A percentile compares a stretch with the other conserved stretches of the same genome.
Evolutionary conservation across 2,329 filamentous ascomycete species (phyloP).

Genomic region (Phialophora macrospora): DNA sequence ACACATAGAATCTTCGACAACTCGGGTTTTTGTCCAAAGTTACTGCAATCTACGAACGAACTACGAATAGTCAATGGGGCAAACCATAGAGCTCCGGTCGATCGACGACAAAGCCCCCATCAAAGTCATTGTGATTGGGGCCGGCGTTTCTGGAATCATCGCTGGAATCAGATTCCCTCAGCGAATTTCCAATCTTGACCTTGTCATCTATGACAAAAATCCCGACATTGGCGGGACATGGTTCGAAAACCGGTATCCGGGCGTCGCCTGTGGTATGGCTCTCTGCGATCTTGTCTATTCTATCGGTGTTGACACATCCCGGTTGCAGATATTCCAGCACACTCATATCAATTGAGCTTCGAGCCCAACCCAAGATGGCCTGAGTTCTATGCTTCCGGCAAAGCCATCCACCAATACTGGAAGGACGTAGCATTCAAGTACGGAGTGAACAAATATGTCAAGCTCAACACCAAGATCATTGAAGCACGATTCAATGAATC

Average conservation of each 20-base stretch:
- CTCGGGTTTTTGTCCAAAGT: no score
- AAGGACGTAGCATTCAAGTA: conserved; percentile 38
- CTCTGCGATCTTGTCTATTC: no score
- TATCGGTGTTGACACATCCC: no score
- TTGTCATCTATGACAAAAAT: conserved; percentile 28
- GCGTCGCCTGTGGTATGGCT: conserved; percentile 43
- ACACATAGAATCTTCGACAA: no score
- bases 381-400: conserved; percentile 35
- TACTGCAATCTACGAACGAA: no score
- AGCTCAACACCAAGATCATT: conserved; percentile 19
- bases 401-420: conserved; percentile 42
- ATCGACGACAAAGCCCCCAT: not conserved
- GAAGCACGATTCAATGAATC: conserved; percentile 17
- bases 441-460: conserved; percentile 10
- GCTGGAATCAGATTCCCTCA: conserved; percentile 16
- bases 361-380: conserved; percentile 38
- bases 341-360: conserved; percentile 31
- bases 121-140: conserved; percentile 20
- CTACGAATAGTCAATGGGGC: no score
- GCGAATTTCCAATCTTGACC: conserved; percentile 10
- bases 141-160: conserved; percentile 19
- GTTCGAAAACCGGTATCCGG: conserved; percentile 42
- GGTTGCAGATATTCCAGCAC: conserved; percentile 39
- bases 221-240: conserved; percentile 21
- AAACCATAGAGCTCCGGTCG: not conserved